A percentile compares a stretch with the other conserved stretches of the same genome.
phyloP scores from a whole-genome alignment of 768 basidiomycete genomes.

The Dictyophora rubrovolvata region DNA sequence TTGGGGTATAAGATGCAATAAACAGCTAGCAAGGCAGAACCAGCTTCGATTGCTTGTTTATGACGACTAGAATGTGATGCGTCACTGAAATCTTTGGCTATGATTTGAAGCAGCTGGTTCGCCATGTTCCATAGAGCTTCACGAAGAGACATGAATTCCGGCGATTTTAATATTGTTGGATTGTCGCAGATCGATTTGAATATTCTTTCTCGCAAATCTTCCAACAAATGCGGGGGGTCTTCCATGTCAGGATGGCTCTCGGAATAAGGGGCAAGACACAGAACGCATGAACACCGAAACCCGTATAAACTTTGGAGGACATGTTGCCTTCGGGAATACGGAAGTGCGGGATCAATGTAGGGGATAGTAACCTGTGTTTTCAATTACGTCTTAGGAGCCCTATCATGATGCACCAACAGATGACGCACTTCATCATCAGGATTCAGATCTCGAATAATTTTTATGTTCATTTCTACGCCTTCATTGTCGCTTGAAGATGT shows the following conservation, averaged over 20 bases:
- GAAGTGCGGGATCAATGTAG: constrained; percentile 69
- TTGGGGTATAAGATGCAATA: constrained; percentile 63
- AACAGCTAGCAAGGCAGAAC: constrained; percentile 49
- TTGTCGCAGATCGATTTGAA: constrained; percentile 21
- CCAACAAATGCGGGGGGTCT: not conserved
- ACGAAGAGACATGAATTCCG: constrained; percentile 26
- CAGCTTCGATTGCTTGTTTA: constrained; percentile 39
- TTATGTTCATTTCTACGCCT: constrained; percentile 48
- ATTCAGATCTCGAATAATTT: constrained; percentile 48
- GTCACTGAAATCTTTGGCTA: constrained; percentile 57
- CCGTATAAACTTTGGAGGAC: constrained; percentile 56
- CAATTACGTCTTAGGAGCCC: not conserved
- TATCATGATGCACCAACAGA: not conserved
- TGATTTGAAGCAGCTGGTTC: constrained; percentile 41
- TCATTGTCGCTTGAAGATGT: constrained; percentile 23
- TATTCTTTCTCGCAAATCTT: constrained; percentile 28
- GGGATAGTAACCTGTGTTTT: constrained; percentile 53
- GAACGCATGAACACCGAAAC: constrained; percentile 48
- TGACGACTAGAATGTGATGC: constrained; percentile 61
- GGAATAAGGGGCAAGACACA: constrained; percentile 39
- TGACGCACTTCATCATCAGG: constrained; percentile 53
- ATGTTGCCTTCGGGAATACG: constrained; percentile 44
- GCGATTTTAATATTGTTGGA: constrained; percentile 18
- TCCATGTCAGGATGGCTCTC: not conserved
- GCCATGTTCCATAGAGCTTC: constrained; percentile 32